Conservation (phyloP, 352 stramenopile genomes). For the Aphanomyces euteiches region DNA sequence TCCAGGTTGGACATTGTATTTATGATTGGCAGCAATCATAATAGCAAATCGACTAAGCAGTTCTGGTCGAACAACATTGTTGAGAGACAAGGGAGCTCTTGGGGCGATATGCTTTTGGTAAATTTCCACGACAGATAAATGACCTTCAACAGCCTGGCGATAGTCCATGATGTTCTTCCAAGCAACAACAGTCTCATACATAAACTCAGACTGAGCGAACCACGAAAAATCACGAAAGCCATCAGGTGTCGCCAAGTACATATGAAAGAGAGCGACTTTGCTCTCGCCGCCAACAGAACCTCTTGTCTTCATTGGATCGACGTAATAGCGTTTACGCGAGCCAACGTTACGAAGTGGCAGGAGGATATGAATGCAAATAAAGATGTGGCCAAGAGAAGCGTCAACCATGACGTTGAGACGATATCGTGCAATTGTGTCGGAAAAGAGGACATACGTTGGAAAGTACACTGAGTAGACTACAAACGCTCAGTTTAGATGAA, state of each 20-base stretch:
- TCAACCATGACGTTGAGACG: conserved; percentile 9
- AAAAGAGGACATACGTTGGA: background rate
- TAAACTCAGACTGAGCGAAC: conserved; percentile 16
- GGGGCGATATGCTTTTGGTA: conserved; percentile 8
- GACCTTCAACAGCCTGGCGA: background rate
- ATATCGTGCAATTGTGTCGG: background rate
- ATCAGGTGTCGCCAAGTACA: conserved; percentile 8
- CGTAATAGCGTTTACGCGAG: background rate
- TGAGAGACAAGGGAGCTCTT: background rate
- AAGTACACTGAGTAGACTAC: conserved; percentile 11
- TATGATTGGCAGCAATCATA: conserved; percentile 24
- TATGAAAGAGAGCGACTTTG: conserved; percentile 9
- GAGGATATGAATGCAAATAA: background rate
- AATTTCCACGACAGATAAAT: background rate
- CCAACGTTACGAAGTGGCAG: background rate
- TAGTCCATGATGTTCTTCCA: conserved; percentile 11
- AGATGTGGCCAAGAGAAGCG: background rate
- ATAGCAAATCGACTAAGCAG: conserved; percentile 14
- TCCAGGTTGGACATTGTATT: conserved; percentile 30
- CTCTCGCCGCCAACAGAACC: background rate
- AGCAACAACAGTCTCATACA: background rate
- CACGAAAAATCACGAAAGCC: conserved; percentile 1
- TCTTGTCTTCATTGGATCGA: background rate
- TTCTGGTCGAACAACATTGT: background rate
- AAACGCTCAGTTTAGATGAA: background rate